Base-by-base conservation (phyloP, 1,284 basidiomycete genomes). In the Cystobasidium pallidum region DNA sequence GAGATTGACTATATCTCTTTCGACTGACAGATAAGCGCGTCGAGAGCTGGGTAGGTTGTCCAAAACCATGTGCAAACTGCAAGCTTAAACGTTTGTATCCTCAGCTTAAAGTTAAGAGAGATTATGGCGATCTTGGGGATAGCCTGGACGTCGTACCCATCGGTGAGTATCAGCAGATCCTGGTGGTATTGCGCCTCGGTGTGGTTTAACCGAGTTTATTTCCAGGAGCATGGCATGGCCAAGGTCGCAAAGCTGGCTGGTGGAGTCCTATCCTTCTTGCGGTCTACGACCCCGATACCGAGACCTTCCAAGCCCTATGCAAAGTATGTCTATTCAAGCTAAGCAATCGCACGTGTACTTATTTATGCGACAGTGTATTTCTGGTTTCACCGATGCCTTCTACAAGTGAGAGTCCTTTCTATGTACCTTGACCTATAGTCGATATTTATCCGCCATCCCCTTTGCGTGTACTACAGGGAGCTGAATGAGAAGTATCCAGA, bases 181-280 rank as follows among this genome's bases (percentile, higher is more conserved):
- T 28, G 21, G 21, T 43, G 30, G 8, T 8, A 15, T 8, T 41
- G 8, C 39, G 39, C 8, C 39, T 15, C 30, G 13, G 8, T 21
- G 43, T 51, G 24, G n/a, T 13, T n/a, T 51, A 43, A 52, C 71
- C 61, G 2, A 85, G 91, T 72, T 13, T n/a, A 7, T 21, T 47
- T 21, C n/a, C 21, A 64, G 91, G 88, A 43, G 91, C 90, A 21
- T 94, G 91, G 92, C 88, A 94, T 82, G 94, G 94, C 52, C 90
- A 89, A 80, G 94, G 94, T n/a, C 83, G 92, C 41, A 97, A 96
- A 81, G 89, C 88, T 10, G 86, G 87, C 32, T 96, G 92, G 92
- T 97, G 93, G 92, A 90, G 88, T 75, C 94, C 94, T 0, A 88
- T 96, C 76, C 83, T 97, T 15, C 85, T 96, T 36, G 93, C 89